phyloP scores from a whole-genome alignment of 495 filamentous ascomycete genomes.

The Filosporella fistucella region DNA sequence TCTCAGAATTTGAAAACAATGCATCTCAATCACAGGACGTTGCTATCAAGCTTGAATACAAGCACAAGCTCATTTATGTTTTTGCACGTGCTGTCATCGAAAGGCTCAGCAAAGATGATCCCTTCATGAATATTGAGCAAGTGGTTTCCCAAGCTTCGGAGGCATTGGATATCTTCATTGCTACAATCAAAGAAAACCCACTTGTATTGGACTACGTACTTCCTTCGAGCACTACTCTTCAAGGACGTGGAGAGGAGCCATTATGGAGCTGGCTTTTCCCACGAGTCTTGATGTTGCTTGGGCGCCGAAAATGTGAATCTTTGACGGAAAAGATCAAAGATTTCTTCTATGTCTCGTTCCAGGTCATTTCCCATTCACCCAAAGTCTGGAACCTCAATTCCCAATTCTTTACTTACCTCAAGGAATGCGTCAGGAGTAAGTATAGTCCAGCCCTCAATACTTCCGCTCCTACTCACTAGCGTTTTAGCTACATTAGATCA shows the following conservation, averaged over 20 bases:
- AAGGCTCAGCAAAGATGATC: constrained; percentile 47
- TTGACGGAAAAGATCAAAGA: constrained; percentile 42
- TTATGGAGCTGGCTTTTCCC: constrained; percentile 79
- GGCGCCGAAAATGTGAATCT: constrained; percentile 33
- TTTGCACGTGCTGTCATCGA: constrained; percentile 79
- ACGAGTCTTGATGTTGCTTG: constrained; percentile 53
- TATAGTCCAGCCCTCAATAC: no score
- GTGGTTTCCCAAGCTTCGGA: constrained; percentile 55
- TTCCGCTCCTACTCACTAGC: not conserved
- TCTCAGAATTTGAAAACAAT: constrained; percentile 42
- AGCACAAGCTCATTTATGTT: constrained; percentile 78
- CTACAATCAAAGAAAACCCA: constrained; percentile 70
- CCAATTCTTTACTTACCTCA: constrained; percentile 37
- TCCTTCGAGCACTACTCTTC: constrained; percentile 19
- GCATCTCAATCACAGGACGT: constrained; percentile 35
- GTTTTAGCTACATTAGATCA: constrained; percentile 12
- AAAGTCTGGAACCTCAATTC: constrained; percentile 41
- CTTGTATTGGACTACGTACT: constrained; percentile 54
- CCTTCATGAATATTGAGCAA: constrained; percentile 47
- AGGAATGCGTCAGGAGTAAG: constrained; percentile 22
- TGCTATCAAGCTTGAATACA: constrained; percentile 65
- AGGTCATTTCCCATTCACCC: constrained; percentile 30
- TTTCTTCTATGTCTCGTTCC: constrained; percentile 42
- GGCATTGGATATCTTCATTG: constrained; percentile 68
- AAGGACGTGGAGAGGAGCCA: constrained; percentile 51